Evolutionary conservation across 306 rosid genomes (phyloP), one percentile per base, ranked within the genome.

Genomic region (Oemleria cerasiformis): DNA sequence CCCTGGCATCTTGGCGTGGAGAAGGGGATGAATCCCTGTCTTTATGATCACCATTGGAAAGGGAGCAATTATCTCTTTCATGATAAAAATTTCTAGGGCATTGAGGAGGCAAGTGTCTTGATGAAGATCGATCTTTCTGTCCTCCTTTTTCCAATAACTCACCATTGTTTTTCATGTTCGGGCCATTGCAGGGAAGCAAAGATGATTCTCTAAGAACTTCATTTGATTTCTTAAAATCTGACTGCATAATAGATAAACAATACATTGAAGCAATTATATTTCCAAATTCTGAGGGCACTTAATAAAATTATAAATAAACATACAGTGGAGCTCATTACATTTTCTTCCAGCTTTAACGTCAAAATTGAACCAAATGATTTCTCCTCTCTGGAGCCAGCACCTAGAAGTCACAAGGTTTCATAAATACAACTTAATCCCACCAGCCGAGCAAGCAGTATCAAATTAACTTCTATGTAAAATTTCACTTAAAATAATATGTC

Each of bases 141-240:
- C 81, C 78, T 78, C 73, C 70, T 65, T 65, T 84, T 25, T 59
- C 72, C 20, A 68, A 67, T 39, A 81, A 53, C 17, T 64, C 82
- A 53, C 78, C 79, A 68, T 58, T 75, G 41, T 68, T 77, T 54
- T 30, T 80, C 71, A 17, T 67, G 72, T 72, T 82, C 70, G 54
- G 85, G 51, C 42, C 68, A 75, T 80, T 79, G 68, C 80, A 41
- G 63, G 7, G 79, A 55, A 78, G 77, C 80, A 91, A 75, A 76
- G 80, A 47, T 40, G 92, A 83, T 19, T 91, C 92, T 49, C 79
- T 71, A 41, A 53, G 74, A 75, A 79, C 84, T 78, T 88, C 86
- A 30, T 65, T 61, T 41, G 7, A 60, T 55, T 10, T 38, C 65
- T 57, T 39, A 76, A 63, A 41, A 71, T 64, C 76, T 74, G 82